These are phyloP conservation scores for Helichrysum umbraculigerum DNA, from an alignment of 129 eudicot species.

Conservation along the genomic window DNA sequence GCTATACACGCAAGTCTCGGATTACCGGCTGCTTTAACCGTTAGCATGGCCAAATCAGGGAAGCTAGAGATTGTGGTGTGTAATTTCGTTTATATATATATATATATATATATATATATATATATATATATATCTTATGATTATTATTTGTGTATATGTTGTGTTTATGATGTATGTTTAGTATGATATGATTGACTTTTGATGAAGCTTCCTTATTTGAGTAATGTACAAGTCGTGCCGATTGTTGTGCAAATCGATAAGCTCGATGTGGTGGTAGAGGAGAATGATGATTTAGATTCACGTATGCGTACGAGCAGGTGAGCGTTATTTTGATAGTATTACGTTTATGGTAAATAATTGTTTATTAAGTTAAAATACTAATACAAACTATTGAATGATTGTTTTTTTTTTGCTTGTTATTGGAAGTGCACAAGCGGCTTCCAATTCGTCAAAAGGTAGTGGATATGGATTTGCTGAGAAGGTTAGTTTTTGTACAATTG, in stretches of 20 bases:
- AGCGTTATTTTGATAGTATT: slow-evolving; percentile 1
- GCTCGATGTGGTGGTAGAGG: slow-evolving; percentile 87
- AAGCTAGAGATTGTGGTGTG: slow-evolving; percentile 76
- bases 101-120: neutral
- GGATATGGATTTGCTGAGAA: slow-evolving; percentile 93
- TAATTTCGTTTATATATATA: neutral
- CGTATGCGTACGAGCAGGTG: slow-evolving; percentile 67
- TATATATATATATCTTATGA: neutral
- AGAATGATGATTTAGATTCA: slow-evolving; percentile 58
- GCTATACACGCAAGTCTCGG: slow-evolving; percentile 88
- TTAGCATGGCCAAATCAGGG: slow-evolving; percentile 79
- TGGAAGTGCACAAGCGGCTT: slow-evolving; percentile 49
- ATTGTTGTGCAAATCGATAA: slow-evolving; percentile 80
- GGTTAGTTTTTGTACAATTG: slow-evolving; percentile 41
- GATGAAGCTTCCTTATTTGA: slow-evolving; percentile 80
- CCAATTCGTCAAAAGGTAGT: slow-evolving; percentile 54
- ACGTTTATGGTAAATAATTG: neutral
- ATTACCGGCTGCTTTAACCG: slow-evolving; percentile 78
- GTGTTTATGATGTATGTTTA: neutral
- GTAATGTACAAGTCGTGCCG: slow-evolving; percentile 85
- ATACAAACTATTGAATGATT: neutral
- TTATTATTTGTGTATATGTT: neutral
- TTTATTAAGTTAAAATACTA: neutral
- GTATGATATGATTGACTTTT: slow-evolving; percentile 10
- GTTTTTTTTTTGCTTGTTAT: slow-evolving; percentile 1